phyloP scores from a whole-genome alignment of 2,329 filamentous ascomycete species.

The Microsporum audouinii region DNA sequence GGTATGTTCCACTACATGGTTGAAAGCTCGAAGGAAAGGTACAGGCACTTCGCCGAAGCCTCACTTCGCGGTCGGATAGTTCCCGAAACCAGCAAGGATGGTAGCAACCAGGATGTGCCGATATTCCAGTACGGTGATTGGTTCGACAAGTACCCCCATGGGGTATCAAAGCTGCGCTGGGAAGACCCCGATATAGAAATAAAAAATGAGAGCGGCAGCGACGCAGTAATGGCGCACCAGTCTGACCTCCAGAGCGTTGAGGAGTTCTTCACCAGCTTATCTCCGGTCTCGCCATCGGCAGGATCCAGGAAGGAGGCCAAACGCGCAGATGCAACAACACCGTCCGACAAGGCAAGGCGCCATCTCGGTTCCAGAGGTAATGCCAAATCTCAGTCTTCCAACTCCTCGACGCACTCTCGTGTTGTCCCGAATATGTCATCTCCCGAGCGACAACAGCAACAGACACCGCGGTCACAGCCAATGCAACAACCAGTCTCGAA shows the following conservation, averaged over 20 bases:
- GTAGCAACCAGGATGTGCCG: slow-evolving; percentile 34
- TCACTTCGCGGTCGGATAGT: slow-evolving; percentile 52
- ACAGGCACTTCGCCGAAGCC: slow-evolving; percentile 73
- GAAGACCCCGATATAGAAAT: slow-evolving; percentile 58
- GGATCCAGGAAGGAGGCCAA: slow-evolving; percentile 42
- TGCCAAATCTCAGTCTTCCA: neutral
- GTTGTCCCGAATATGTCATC: neutral
- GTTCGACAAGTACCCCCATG: slow-evolving; percentile 91
- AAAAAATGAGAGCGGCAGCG: slow-evolving; percentile 68
- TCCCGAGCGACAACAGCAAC: slow-evolving; percentile 12
- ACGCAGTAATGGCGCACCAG: slow-evolving; percentile 79
- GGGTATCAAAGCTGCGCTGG: slow-evolving; percentile 73
- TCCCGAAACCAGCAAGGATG: slow-evolving; percentile 26
- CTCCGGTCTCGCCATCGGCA: slow-evolving; percentile 42
- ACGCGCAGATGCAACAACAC: slow-evolving; percentile 17
- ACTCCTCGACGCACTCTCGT: neutral
- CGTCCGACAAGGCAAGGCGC: neutral
- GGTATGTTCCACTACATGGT: slow-evolving; percentile 97
- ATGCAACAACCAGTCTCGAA: slow-evolving; percentile 13
- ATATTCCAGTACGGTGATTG: slow-evolving; percentile 96
- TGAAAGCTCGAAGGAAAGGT: slow-evolving; percentile 82
- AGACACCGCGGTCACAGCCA: neutral
- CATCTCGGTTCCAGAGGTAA: neutral
- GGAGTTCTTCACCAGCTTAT: slow-evolving; percentile 78
- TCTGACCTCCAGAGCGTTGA: slow-evolving; percentile 86